Conservation (phyloP, 352 stramenopile species). For the Phytophthora niederhauseri region DNA sequence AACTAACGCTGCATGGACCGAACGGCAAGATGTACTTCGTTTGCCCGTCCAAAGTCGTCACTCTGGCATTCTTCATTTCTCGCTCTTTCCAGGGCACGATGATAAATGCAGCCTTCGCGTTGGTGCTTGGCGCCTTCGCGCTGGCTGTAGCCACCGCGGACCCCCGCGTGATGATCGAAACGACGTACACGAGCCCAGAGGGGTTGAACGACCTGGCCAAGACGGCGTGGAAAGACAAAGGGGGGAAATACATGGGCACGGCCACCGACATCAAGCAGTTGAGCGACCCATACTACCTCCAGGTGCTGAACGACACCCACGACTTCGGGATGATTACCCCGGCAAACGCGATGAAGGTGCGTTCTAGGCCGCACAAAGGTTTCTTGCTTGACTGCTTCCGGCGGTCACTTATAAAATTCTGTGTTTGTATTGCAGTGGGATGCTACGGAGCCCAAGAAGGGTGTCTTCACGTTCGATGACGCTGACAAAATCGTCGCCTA, state of each 20-base stretch:
- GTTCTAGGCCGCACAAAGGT: not conserved
- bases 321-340: constrained; percentile 45
- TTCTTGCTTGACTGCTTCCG: constrained; percentile 1
- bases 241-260: constrained; percentile 45
- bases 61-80: constrained; percentile 19
- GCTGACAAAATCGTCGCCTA: constrained; percentile 37
- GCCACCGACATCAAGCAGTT: constrained; percentile 39
- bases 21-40: constrained; percentile 19
- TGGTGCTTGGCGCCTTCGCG: constrained; percentile 16
- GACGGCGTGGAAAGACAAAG: constrained; percentile 18
- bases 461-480: constrained; percentile 35
- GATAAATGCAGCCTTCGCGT: constrained; percentile 21
- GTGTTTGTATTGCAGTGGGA: constrained; percentile 28
- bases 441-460: constrained; percentile 29
- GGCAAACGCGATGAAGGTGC: constrained; percentile 39
- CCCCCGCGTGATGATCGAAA: constrained; percentile 36
- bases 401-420: not conserved
- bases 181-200: constrained; percentile 33
- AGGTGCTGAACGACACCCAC: constrained; percentile 28
- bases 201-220: constrained; percentile 39
- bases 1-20: constrained; percentile 27
- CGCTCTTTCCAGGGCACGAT: constrained; percentile 8
- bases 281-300: constrained; percentile 27
- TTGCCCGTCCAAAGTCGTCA: not conserved
- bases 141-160: constrained; percentile 21